Evolutionary conservation across 2,329 filamentous ascomycete genomes (phyloP), one percentile per base, ranked within the genome.

Genomic region (Aspergillus nomiae): DNA sequence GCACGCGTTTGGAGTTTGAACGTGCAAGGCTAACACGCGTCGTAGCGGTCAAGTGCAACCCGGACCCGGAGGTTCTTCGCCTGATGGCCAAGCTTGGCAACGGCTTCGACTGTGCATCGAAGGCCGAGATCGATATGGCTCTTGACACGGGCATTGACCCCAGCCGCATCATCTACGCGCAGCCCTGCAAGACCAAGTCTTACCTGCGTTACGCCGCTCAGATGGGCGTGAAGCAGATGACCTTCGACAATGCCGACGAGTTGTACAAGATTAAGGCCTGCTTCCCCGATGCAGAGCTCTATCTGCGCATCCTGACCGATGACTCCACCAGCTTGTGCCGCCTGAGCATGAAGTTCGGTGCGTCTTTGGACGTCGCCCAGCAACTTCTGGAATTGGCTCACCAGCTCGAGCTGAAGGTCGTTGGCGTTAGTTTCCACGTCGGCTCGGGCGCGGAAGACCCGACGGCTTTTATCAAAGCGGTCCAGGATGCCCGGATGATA

Each of bases 101-200:
- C 68, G 95, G 95, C 73, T 99, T 99, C 78, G 95, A 99, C 81
- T 99, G 95, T 81, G 95, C 95, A 67, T 98, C 94, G 80, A 98
- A 98, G 87, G 86, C 90, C 69, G 95, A 99, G 83, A 97, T 99
- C 72, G 94, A 99, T 78, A 89, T 94, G 78, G 91, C 97, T 65
- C 85, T 98, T 59, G 85, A 86, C 74, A 87, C 94, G 77, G 94
- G 93, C 71, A 86, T 96, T 69, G 89, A 92, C 75, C 92, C 95
- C 14, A 87, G 89, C 69, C 93, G 94, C 78, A 96, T 99, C 84
- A 97, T 99, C 82, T 99, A 98, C 76, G 95, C 95, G 56, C 95
- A 99, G 83, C 95, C 95, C 61, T 98, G 95, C 91, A 99, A 99
- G 89, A 99, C 95, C 74, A 96, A 95, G 83, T 97, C 94, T 55